These are phyloP conservation scores for Cryphonectria carpinicola DNA, from an alignment of 2,329 filamentous ascomycete species.

Conservation along the genomic window DNA sequence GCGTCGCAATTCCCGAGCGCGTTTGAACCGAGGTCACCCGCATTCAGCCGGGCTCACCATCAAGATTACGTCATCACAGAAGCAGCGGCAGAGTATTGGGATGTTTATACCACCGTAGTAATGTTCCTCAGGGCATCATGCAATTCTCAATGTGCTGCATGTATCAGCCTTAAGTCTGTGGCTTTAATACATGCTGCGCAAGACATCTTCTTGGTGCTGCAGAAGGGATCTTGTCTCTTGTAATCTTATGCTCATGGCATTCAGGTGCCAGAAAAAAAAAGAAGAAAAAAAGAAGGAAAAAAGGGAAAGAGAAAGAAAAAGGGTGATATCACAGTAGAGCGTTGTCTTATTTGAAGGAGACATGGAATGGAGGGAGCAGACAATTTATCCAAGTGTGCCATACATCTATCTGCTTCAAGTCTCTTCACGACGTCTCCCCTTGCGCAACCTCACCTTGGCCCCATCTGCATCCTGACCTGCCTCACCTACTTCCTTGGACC, in stretches of 20 bases:
- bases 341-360: not conserved
- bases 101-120: not conserved
- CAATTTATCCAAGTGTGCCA: not conserved
- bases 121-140: not conserved
- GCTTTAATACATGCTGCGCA: not conserved
- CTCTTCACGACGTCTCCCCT: conserved; percentile 1
- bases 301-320: not conserved
- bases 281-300: too few species aligned
- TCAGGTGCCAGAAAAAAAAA: not conserved
- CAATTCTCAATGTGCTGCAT: not conserved
- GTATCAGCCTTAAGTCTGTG: not conserved
- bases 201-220: not conserved
- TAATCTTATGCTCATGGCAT: not conserved
- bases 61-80: conserved; percentile 8
- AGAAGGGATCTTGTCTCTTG: not conserved
- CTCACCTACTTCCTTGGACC: conserved; percentile 30
- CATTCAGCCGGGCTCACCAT: conserved; percentile 1
- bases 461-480: conserved; percentile 27
- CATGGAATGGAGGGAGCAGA: not conserved
- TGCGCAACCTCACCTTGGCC: conserved; percentile 28
- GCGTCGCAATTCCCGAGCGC: conserved; percentile 25
- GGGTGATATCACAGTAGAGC: not conserved
- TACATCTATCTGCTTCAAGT: not conserved
- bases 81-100: not conserved
- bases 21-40: not conserved